Conservation (phyloP, 345 rosid species). For the Euphorbia tirucalli region DNA sequence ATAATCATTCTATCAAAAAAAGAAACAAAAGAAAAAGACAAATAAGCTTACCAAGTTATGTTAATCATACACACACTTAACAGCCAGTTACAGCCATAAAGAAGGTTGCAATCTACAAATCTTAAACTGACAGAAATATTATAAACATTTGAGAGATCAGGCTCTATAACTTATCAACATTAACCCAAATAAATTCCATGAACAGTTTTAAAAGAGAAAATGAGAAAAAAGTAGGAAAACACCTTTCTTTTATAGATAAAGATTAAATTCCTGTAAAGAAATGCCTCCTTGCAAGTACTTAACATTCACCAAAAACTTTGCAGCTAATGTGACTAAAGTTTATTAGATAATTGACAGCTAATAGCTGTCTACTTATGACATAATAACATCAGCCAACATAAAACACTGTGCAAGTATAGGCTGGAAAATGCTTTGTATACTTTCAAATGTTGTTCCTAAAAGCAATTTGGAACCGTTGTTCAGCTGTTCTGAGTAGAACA, state of each 20-base stretch:
- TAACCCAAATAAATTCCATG: neutral
- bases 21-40: neutral
- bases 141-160: neutral
- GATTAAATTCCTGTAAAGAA: neutral
- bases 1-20: slow-evolving; percentile 54
- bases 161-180: neutral
- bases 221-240: neutral
- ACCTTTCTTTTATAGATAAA: neutral
- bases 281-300: neutral
- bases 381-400: neutral
- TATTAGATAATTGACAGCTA: neutral
- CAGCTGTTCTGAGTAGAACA: neutral
- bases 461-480: neutral
- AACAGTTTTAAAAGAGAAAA: neutral
- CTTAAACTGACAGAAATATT: neutral
- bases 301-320: neutral
- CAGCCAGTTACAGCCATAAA: neutral
- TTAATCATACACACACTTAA: neutral
- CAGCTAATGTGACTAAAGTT: neutral
- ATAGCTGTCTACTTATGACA: neutral
- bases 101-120: neutral
- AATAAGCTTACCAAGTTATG: slow-evolving; percentile 6
- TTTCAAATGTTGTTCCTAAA: neutral
- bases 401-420: neutral
- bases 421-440: neutral